These are phyloP conservation scores for Trichosanthes truncata DNA, from an alignment of 306 rosid species.

Conservation along the genomic window DNA sequence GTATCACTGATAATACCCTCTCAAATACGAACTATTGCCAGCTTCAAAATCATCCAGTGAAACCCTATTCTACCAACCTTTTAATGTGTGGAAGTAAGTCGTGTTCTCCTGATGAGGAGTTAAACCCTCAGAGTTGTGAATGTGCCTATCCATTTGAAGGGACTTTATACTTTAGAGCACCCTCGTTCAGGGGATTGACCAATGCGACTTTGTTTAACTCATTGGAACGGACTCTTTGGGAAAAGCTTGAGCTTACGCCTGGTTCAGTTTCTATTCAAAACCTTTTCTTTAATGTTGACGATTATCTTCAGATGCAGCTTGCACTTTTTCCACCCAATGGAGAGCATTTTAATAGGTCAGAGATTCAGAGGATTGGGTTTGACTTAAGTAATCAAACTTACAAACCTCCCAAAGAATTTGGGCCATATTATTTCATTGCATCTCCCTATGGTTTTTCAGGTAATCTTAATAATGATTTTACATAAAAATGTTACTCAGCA, in stretches of 20 bases:
- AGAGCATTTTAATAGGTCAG: slow-evolving; percentile 53
- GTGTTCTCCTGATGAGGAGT: slow-evolving; percentile 51
- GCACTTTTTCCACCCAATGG: slow-evolving; percentile 74
- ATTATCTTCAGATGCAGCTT: slow-evolving; percentile 68
- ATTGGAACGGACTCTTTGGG: slow-evolving; percentile 71
- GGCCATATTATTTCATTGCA: slow-evolving; percentile 71
- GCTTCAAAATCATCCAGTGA: slow-evolving; percentile 32
- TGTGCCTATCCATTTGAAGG: slow-evolving; percentile 84
- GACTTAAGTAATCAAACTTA: slow-evolving; percentile 66
- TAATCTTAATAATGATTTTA: slow-evolving; percentile 17
- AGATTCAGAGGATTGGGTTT: slow-evolving; percentile 74
- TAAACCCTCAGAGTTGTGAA: slow-evolving; percentile 84
- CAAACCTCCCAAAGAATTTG: slow-evolving; percentile 71
- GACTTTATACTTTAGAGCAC: slow-evolving; percentile 66
- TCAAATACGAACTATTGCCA: slow-evolving; percentile 46
- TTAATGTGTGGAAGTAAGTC: slow-evolving; percentile 42
- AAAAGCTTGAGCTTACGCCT: slow-evolving; percentile 46
- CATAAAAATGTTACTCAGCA: neutral
- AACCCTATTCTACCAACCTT: slow-evolving; percentile 62
- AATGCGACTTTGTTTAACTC: slow-evolving; percentile 37
- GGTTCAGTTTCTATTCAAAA: slow-evolving; percentile 75
- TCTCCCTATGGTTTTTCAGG: slow-evolving; percentile 65
- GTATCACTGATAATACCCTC: slow-evolving; percentile 20
- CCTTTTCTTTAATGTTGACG: slow-evolving; percentile 63
- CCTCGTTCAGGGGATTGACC: slow-evolving; percentile 63